phyloP scores from a whole-genome alignment of 306 rosid species.

The Rubus parviflorus region DNA sequence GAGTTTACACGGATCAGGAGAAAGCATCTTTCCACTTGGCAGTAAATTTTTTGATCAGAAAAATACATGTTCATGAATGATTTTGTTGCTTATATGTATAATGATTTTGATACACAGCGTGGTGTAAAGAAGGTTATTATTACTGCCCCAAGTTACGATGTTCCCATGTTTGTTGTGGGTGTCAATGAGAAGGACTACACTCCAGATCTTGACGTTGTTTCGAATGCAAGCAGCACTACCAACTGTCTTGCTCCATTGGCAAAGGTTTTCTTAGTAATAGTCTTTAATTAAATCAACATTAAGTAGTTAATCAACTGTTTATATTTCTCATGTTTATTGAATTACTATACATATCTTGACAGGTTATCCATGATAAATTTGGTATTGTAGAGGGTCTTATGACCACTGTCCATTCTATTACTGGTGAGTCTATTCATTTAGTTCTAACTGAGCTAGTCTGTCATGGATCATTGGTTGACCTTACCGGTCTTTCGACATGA shows the following conservation, averaged over 20 bases:
- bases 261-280: conserved; percentile 38
- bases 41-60: conserved; percentile 19
- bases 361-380: conserved; percentile 84
- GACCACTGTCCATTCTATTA: conserved; percentile 87
- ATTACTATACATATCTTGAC: background rate
- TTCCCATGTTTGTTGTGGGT: conserved; percentile 94
- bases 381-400: conserved; percentile 96
- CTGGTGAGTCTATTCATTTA: conserved; percentile 44
- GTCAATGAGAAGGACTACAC: conserved; percentile 92
- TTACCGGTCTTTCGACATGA: conserved; percentile 1
- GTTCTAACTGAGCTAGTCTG: background rate
- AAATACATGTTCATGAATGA: background rate
- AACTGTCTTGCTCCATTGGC: conserved; percentile 96
- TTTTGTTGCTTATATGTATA: background rate
- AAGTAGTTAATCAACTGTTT: background rate
- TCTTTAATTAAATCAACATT: background rate
- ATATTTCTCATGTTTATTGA: background rate
- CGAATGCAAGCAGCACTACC: conserved; percentile 97
- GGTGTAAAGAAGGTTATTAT: conserved; percentile 95
- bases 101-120: conserved; percentile 6
- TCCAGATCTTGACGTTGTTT: conserved; percentile 67
- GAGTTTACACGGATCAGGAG: background rate
- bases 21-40: conserved; percentile 10
- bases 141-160: conserved; percentile 86
- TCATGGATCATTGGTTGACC: background rate